These are phyloP conservation scores for Amphichorda felina DNA, from an alignment of 2,329 filamentous ascomycete genomes.

Conservation along the genomic window DNA sequence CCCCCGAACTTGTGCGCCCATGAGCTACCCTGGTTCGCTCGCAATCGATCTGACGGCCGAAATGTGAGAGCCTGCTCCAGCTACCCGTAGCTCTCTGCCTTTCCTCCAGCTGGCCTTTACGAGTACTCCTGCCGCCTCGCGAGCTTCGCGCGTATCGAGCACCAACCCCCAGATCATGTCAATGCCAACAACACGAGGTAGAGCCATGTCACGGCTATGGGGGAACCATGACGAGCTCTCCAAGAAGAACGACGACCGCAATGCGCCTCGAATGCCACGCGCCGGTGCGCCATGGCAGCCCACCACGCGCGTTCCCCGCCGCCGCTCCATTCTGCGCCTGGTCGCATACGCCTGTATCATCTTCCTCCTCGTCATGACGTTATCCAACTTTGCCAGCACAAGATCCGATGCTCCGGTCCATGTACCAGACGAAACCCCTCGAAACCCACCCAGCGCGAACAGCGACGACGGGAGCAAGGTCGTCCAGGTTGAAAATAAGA, in stretches of 20 bases:
- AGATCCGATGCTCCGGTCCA: not conserved
- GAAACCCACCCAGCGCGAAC: not conserved
- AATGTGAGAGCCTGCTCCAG: not conserved
- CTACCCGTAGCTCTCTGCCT: not conserved
- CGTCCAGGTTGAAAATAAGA: constrained; percentile 14
- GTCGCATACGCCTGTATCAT: constrained; percentile 31
- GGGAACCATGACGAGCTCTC: constrained; percentile 41
- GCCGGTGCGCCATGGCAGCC: constrained; percentile 25
- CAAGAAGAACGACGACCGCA: constrained; percentile 47
- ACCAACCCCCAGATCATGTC: no score
- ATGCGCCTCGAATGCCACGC: constrained; percentile 5
- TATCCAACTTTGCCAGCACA: not conserved
- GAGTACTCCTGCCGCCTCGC: not conserved
- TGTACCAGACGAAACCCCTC: no score
- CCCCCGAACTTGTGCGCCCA: no score
- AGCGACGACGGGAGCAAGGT: constrained; percentile 1
- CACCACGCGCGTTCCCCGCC: constrained; percentile 27
- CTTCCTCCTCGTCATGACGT: constrained; percentile 15
- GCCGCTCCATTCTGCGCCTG: constrained; percentile 43
- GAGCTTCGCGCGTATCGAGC: no score
- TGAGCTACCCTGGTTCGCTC: no score
- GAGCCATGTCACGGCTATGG: constrained; percentile 26
- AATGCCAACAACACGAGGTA: not conserved
- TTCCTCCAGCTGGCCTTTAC: not conserved
- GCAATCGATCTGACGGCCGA: not conserved